Evolutionary conservation across 2,329 filamentous ascomycete species (phyloP).

Genomic region (Fusarium staphyleae): DNA sequence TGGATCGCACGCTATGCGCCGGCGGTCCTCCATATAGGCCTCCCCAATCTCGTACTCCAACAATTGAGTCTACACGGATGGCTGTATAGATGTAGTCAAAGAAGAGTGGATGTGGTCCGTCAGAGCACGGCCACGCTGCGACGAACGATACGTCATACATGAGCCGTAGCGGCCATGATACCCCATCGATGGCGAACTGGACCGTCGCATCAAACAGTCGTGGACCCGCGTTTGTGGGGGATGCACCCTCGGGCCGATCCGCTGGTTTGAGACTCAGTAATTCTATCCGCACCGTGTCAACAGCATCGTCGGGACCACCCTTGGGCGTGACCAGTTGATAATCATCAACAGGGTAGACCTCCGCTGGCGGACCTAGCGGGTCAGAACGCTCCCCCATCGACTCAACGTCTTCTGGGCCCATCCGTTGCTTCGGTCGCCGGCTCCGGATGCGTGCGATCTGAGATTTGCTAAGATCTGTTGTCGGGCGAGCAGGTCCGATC

Average conservation of each 20-base stretch:
- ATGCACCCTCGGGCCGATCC: conserved; percentile 36
- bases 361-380: conserved; percentile 69
- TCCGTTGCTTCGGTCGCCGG: conserved; percentile 61
- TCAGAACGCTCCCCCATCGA: conserved; percentile 73
- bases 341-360: conserved; percentile 70
- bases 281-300: conserved; percentile 74
- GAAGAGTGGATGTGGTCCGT: conserved; percentile 73
- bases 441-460: conserved; percentile 75
- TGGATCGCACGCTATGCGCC: conserved; percentile 46
- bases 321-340: conserved; percentile 66
- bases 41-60: conserved; percentile 72
- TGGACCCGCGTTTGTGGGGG: conserved; percentile 45
- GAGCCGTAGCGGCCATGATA: conserved; percentile 69
- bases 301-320: conserved; percentile 62
- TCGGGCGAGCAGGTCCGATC: conserved; percentile 75
- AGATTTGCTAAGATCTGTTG: conserved; percentile 69
- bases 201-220: conserved; percentile 66
- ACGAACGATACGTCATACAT: conserved; percentile 72
- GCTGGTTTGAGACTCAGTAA: conserved; percentile 65
- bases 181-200: conserved; percentile 69
- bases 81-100: conserved; percentile 71
- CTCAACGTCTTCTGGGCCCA: conserved; percentile 66
- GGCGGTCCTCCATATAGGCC: conserved; percentile 48
- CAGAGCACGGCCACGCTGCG: conserved; percentile 68
- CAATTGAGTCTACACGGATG: conserved; percentile 69